Conservation (phyloP, 805 yeast species). For the Barnettozyma vustinii region DNA sequence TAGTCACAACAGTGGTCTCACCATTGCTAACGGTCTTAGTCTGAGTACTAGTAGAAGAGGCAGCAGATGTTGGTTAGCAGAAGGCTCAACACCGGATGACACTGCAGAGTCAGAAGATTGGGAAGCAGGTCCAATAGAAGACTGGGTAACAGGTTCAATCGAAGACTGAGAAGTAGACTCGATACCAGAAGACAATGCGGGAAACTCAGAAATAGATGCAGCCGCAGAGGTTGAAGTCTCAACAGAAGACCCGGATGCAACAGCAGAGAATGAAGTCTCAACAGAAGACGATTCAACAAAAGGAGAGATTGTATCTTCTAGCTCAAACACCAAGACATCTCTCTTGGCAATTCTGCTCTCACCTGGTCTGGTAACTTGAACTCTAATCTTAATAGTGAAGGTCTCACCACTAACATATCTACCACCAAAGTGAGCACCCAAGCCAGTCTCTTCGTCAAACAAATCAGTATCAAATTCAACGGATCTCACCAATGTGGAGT, state of each 20-base stretch:
- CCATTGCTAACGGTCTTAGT: neutral
- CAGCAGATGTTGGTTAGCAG: too few species aligned
- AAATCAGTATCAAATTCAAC: neutral
- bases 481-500: conserved; percentile 2
- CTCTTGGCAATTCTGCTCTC: conserved; percentile 1
- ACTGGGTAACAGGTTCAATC: too few species aligned
- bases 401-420: conserved; percentile 1
- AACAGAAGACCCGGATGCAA: neutral
- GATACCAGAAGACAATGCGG: neutral
- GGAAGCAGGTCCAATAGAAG: too few species aligned
- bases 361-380: conserved; percentile 4
- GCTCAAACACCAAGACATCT: conserved; percentile 2
- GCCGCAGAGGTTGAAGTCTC: neutral
- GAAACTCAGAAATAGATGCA: neutral
- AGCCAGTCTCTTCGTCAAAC: conserved; percentile 3
- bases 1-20: conserved; percentile 8
- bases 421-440: conserved; percentile 6
- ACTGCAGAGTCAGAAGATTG: too few species aligned
- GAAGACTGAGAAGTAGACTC: too few species aligned
- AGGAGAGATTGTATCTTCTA: conserved; percentile 5
- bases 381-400: conserved; percentile 2
- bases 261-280: neutral
- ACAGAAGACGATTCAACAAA: conserved; percentile 3
- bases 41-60: neutral
- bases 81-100: too few species aligned